Evolutionary conservation across 1,284 basidiomycete genomes (phyloP).

Genomic region (Marasmius sp.): DNA sequence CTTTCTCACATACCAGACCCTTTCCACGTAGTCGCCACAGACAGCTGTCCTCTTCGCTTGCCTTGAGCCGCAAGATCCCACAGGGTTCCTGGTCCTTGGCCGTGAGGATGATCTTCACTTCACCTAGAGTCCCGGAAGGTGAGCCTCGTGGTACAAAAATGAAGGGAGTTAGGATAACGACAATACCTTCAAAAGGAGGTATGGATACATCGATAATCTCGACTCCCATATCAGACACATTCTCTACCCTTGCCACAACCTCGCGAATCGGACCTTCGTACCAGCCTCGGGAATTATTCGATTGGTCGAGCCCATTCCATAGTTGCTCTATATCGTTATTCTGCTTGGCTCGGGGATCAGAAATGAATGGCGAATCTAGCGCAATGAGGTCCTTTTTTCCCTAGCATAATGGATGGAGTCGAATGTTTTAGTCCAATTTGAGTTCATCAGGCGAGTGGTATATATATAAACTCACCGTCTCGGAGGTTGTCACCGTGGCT

Average conservation of each 20-base stretch:
- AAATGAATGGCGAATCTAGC: constrained; percentile 66
- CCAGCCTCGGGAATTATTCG: constrained; percentile 61
- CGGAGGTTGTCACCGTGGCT: neutral
- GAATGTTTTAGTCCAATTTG: no score
- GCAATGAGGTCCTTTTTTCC: constrained; percentile 58
- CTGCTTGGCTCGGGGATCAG: constrained; percentile 34
- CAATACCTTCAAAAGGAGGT: constrained; percentile 54
- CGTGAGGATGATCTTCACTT: constrained; percentile 58
- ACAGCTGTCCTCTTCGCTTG: constrained; percentile 68
- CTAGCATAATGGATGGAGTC: no score
- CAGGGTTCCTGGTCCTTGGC: constrained; percentile 16
- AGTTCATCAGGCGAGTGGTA: neutral
- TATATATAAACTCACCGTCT: constrained; percentile 1
- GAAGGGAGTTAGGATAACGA: constrained; percentile 20
- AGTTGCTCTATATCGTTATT: constrained; percentile 48
- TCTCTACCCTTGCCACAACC: constrained; percentile 51
- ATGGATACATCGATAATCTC: constrained; percentile 52
- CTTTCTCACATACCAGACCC: constrained; percentile 36
- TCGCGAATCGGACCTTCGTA: constrained; percentile 53
- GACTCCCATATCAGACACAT: constrained; percentile 31
- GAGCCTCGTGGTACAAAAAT: constrained; percentile 6
- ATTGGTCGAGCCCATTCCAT: constrained; percentile 53
- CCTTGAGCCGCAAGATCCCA: constrained; percentile 55
- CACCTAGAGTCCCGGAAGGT: constrained; percentile 41
- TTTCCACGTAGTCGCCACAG: constrained; percentile 68